Evolutionary conservation across 805 yeast genomes (phyloP).

Genomic region (Kuraishia ogatae): DNA sequence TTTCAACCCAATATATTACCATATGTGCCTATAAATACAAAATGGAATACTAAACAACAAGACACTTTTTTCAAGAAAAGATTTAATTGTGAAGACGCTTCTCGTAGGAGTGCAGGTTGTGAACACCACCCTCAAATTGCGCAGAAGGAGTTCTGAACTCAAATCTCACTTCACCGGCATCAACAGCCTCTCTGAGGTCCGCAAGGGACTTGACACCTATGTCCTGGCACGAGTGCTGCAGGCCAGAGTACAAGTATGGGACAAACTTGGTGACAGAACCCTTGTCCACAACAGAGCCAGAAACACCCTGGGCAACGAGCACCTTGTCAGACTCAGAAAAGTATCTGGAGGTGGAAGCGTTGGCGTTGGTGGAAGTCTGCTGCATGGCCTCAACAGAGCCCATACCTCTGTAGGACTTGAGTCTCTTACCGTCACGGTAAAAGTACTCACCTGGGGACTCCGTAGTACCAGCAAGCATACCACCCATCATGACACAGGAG

Average conservation of each 20-base stretch:
- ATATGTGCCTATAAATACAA: no score
- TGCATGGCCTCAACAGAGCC: constrained; percentile 99
- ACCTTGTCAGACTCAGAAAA: constrained; percentile 94
- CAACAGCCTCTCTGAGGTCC: constrained; percentile 57
- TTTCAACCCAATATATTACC: no score
- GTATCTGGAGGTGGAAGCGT: constrained; percentile 97
- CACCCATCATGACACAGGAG: constrained; percentile 98
- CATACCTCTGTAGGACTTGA: constrained; percentile 98
- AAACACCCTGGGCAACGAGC: constrained; percentile 97
- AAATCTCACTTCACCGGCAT: constrained; percentile 71
- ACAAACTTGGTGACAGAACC: constrained; percentile 91
- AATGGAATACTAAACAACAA: no score
- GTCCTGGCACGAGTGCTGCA: constrained; percentile 98
- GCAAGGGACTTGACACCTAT: constrained; percentile 72
- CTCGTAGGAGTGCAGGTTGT: constrained; percentile 93
- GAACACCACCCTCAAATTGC: constrained; percentile 97
- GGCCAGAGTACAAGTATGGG: constrained; percentile 90
- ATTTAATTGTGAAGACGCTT: constrained; percentile 85
- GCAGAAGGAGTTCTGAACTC: constrained; percentile 98
- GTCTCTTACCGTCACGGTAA: constrained; percentile 96
- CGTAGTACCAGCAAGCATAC: constrained; percentile 95
- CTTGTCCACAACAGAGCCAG: constrained; percentile 94
- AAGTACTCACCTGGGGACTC: constrained; percentile 98
- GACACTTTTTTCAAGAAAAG: no score
- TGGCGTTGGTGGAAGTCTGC: constrained; percentile 77